These are phyloP conservation scores for Clarireedia monteithiana DNA, from an alignment of 2,329 filamentous ascomycete genomes.

Conservation along the genomic window DNA sequence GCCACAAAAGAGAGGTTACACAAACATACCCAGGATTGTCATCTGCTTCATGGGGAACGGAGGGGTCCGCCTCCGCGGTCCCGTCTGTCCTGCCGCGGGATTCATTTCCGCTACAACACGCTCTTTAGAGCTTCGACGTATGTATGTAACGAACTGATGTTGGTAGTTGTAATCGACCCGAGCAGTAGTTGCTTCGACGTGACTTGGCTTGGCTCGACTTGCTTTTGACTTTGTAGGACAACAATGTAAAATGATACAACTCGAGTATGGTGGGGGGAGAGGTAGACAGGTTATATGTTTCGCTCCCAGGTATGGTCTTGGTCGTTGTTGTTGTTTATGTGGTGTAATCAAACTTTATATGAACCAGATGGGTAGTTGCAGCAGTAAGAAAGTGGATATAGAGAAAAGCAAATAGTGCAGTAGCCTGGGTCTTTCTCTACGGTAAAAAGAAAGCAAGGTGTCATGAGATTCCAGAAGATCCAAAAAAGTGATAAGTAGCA, in stretches of 20 bases:
- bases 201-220: neutral
- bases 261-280: neutral
- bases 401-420: slow-evolving; percentile 4
- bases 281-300: slow-evolving; percentile 3
- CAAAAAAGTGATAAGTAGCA: neutral
- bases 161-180: neutral
- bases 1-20: neutral
- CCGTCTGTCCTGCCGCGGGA: slow-evolving; percentile 17
- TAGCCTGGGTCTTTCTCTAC: neutral
- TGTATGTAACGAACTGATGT: slow-evolving; percentile 1
- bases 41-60: slow-evolving; percentile 39
- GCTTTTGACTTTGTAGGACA: neutral
- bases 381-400: neutral
- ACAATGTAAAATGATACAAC: neutral
- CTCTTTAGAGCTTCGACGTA: slow-evolving; percentile 8
- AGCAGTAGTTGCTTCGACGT: neutral
- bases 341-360: slow-evolving; percentile 9
- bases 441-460: slow-evolving; percentile 2
- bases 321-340: neutral
- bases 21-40: slow-evolving; percentile 43
- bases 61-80: slow-evolving; percentile 30
- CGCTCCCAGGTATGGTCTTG: neutral
- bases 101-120: slow-evolving; percentile 14
- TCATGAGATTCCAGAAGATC: neutral
- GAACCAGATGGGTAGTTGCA: slow-evolving; percentile 4